Evolutionary conservation across 1,139 yeast genomes (phyloP).

Genomic region (Blastobotrys ciferrii): DNA sequence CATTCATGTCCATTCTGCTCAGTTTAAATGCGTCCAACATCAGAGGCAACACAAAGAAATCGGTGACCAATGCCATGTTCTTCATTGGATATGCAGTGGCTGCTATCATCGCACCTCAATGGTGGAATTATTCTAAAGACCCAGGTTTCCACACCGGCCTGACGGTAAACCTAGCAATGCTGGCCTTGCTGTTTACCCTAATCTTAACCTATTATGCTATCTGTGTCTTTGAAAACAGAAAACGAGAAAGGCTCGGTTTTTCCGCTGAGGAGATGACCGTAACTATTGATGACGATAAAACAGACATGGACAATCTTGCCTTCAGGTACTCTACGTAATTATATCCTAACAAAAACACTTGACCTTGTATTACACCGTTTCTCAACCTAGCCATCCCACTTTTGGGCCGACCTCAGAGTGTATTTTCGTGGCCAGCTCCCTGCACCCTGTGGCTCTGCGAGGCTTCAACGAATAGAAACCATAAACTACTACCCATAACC

Average conservation of each 20-base stretch:
- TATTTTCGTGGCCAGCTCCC: too few species aligned
- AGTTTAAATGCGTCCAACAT: constrained; percentile 51
- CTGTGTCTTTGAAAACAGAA: constrained; percentile 33
- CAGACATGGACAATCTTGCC: constrained; percentile 2
- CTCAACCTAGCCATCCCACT: too few species aligned
- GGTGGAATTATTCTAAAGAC: constrained; percentile 44
- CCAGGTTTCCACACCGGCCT: constrained; percentile 52
- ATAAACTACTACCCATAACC: too few species aligned
- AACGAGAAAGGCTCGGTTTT: constrained; percentile 30
- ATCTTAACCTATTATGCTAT: constrained; percentile 34
- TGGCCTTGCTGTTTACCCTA: constrained; percentile 36
- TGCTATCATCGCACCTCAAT: constrained; percentile 55
- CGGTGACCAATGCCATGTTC: constrained; percentile 44
- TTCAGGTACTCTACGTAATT: constrained; percentile 1
- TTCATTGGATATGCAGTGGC: constrained; percentile 60
- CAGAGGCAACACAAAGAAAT: constrained; percentile 61
- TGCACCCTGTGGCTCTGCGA: too few species aligned
- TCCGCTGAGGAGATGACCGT: background rate
- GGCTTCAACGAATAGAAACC: too few species aligned
- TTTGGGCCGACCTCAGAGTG: too few species aligned
- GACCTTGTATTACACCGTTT: background rate
- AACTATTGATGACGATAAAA: background rate
- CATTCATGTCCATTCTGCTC: constrained; percentile 49
- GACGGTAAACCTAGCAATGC: constrained; percentile 47
- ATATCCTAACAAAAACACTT: background rate